Conservation (phyloP, 1,284 basidiomycete species). For the Phaffia rhodozyma region DNA sequence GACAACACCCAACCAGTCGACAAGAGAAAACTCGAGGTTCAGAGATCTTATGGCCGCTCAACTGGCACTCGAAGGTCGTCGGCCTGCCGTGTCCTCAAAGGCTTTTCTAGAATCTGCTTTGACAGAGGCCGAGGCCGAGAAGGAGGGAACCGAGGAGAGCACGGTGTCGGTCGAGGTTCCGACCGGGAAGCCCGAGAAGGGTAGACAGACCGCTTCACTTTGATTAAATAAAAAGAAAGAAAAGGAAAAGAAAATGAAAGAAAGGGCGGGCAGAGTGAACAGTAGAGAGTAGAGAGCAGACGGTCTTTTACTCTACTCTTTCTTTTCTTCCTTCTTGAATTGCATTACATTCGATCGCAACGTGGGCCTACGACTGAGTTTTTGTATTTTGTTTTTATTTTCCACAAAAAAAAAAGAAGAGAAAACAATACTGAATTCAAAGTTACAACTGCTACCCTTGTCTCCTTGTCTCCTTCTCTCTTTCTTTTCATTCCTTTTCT, state of each 20-base stretch:
- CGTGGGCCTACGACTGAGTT: not conserved
- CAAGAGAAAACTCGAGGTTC: constrained; percentile 59
- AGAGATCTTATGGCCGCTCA: constrained; percentile 75
- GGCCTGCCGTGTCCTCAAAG: not conserved
- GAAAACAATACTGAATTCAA: too few species aligned
- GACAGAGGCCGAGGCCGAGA: not conserved
- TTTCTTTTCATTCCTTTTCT: not conserved
- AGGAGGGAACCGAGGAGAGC: not conserved
- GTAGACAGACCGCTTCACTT: constrained; percentile 12
- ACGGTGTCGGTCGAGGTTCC: not conserved
- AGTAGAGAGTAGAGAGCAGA: not conserved
- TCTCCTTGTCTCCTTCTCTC: not conserved
- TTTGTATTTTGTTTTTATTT: not conserved
- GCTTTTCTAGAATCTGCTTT: not conserved
- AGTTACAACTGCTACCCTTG: not conserved
- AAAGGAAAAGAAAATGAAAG: not conserved
- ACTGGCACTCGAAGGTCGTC: constrained; percentile 36
- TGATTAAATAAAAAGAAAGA: not conserved
- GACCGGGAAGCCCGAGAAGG: not conserved
- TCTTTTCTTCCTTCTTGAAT: not conserved
- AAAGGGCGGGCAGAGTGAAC: constrained; percentile 1
- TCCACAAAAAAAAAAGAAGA: too few species aligned
- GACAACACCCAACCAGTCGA: too few species aligned
- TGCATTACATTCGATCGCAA: not conserved
- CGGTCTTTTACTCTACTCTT: not conserved